Evolutionary conservation across 2,329 filamentous ascomycete species (phyloP).

Genomic region (Pseudohalonectria lignicola): DNA sequence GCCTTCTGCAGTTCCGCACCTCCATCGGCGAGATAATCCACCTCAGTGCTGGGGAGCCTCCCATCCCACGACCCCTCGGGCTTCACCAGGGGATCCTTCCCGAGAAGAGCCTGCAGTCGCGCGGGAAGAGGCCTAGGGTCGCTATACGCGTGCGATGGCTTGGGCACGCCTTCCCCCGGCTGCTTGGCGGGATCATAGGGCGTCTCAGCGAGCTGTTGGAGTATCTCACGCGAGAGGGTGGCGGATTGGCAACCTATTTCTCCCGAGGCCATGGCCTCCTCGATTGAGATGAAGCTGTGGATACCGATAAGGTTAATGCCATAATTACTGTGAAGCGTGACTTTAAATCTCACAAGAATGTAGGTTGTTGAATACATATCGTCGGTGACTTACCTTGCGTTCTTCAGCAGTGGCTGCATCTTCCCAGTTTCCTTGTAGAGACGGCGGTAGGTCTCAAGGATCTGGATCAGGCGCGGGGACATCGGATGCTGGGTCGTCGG

Average conservation of each 20-base stretch:
- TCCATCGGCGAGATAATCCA: constrained; percentile 34
- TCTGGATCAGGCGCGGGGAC: constrained; percentile 33
- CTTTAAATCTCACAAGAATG: too few relatives aligned
- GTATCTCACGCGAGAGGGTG: constrained; percentile 27
- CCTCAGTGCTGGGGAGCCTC: constrained; percentile 23
- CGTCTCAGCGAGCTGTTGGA: constrained; percentile 21
- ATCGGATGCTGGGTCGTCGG: constrained; percentile 34
- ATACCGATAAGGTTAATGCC: neutral
- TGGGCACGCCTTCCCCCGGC: constrained; percentile 24
- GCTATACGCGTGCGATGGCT: constrained; percentile 27
- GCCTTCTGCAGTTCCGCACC: constrained; percentile 29
- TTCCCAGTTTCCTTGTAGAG: constrained; percentile 34
- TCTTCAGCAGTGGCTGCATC: constrained; percentile 34
- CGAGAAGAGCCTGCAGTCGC: constrained; percentile 23
- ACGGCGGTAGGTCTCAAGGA: constrained; percentile 32
- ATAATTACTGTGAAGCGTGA: neutral
- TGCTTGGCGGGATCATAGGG: constrained; percentile 23
- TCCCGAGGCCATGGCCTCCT: constrained; percentile 32
- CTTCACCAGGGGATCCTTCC: constrained; percentile 26
- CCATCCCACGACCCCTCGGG: constrained; percentile 24
- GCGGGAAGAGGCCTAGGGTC: constrained; percentile 18
- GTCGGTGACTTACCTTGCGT: constrained; percentile 23
- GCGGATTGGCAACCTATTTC: constrained; percentile 34
- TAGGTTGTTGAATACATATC: too few relatives aligned
- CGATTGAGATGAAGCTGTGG: constrained; percentile 26